Evolutionary conservation across 768 basidiomycete genomes (phyloP), one percentile per base, ranked within the genome.

Genomic region (Pisolithus tinctorius): DNA sequence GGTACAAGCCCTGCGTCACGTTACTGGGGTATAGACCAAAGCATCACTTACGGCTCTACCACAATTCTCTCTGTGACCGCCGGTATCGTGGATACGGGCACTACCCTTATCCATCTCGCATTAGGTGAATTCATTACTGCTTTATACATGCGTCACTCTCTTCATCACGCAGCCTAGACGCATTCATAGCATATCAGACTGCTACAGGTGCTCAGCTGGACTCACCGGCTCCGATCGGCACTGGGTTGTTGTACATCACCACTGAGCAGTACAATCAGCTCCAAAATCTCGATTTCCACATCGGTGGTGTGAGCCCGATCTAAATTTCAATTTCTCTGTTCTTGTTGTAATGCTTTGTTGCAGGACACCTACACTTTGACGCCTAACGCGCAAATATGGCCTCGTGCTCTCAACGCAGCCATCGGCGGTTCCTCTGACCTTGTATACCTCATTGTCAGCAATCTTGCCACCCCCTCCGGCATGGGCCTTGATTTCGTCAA

Each of bases 11-110:
- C 81, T 29, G 71, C 79, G 34, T 65, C 55, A 47, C 57, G 64
- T 23, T 83, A 73, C 71, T 83, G 82, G 82, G 82, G 82, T 34
- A 79, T 84, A 53, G 69, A 80, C 61, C 74, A 83, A 64, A 71
- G 71, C 51, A 69, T 83, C 54, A 70, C 67, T 14, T 82, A 80
- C 52, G 78, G 80, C 4, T 57, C 63, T 9, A 75, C 67, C 6
- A 67, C 67, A 20, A 79, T 82, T 47, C 64, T 82, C 49, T 23
- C 67, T 6, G 62, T 51, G 47, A 76, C 73, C 37, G 75, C 78
- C 37, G 82, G 82, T 53, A 80, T 84, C 53, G 78, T 83, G 41
- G 81, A 82, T 59, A 82, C 81, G 13, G 79, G 78, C 14, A 80
- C 78, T 11, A 80, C 79, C 25, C 67, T 81, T 55, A 62, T 81